phyloP scores from a whole-genome alignment of 805 yeast species.

The Geotrichum ghanense region DNA sequence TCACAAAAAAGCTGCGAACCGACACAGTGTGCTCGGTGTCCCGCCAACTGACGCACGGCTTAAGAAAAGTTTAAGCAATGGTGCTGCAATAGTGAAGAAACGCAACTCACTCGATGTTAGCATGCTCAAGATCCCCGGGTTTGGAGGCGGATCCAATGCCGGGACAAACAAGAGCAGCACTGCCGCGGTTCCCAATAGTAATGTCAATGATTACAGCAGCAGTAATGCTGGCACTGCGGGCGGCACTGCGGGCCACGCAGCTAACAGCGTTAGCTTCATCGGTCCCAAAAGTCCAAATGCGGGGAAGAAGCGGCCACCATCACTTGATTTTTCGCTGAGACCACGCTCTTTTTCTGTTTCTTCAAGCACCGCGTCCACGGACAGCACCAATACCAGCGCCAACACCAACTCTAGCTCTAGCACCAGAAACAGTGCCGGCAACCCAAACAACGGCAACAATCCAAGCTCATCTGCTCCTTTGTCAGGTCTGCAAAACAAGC shows the following conservation, averaged over 20 bases:
- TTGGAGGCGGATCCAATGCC: not conserved
- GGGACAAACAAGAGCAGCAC: not conserved
- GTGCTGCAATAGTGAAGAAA: not conserved
- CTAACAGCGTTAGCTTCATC: no score
- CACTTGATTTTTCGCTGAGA: not conserved
- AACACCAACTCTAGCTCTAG: not conserved
- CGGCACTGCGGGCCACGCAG: no score
- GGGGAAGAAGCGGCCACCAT: conserved; percentile 1
- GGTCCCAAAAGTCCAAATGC: no score
- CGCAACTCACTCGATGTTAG: not conserved
- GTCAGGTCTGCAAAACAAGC: no score
- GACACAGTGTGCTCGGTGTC: conserved; percentile 2
- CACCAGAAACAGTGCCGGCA: not conserved
- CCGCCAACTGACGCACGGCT: not conserved
- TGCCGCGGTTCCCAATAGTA: not conserved
- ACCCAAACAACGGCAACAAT: not conserved
- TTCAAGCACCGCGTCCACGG: not conserved
- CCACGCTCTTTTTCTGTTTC: no score
- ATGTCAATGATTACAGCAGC: no score
- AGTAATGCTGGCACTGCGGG: no score
- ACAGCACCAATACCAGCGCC: not conserved
- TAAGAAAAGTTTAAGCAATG: not conserved
- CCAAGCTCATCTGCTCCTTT: no score
- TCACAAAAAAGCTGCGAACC: conserved; percentile 6
- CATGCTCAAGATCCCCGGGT: not conserved